These are phyloP conservation scores for Lagenidium sp. DNA, from an alignment of 352 stramenopile genomes.

Conservation along the genomic window DNA sequence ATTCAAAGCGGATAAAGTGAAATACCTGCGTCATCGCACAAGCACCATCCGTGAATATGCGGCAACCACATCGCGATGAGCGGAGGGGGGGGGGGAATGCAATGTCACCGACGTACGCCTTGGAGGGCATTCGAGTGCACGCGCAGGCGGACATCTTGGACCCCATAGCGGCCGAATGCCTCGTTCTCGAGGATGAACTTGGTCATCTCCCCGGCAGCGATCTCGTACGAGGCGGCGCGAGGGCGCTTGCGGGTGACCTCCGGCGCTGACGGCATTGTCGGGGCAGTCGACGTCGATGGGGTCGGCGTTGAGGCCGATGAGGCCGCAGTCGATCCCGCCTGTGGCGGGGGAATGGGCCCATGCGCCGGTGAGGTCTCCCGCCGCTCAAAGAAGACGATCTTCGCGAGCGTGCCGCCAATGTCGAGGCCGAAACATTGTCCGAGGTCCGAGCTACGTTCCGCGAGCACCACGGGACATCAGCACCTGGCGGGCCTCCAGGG, in stretches of 20 bases:
- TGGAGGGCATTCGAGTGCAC: constrained; percentile 85
- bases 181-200: constrained; percentile 79
- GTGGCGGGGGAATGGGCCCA: neutral
- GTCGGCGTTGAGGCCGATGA: neutral
- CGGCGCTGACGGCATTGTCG: constrained; percentile 1
- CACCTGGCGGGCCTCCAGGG: too few relatives aligned
- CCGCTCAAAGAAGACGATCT: constrained; percentile 95
- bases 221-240: constrained; percentile 66
- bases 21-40: constrained; percentile 57
- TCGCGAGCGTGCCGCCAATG: constrained; percentile 89
- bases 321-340: neutral
- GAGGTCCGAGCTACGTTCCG: constrained; percentile 72
- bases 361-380: constrained; percentile 11
- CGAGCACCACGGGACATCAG: too few relatives aligned
- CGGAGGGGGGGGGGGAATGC: too few relatives aligned
- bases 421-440: constrained; percentile 80
- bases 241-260: constrained; percentile 39
- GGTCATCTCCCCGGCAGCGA: constrained; percentile 77
- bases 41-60: too few relatives aligned
- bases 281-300: neutral
- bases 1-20: constrained; percentile 93
- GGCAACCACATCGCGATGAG: too few relatives aligned
- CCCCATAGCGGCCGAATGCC: constrained; percentile 66
- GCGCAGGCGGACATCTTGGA: constrained; percentile 85
- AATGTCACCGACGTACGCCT: constrained; percentile 35